Percentiles rank a stretch among this genome's conserved stretches.
These are phyloP conservation scores for Chaetomium fimeti DNA, from an alignment of 495 filamentous ascomycete genomes.

Conservation along the genomic window DNA sequence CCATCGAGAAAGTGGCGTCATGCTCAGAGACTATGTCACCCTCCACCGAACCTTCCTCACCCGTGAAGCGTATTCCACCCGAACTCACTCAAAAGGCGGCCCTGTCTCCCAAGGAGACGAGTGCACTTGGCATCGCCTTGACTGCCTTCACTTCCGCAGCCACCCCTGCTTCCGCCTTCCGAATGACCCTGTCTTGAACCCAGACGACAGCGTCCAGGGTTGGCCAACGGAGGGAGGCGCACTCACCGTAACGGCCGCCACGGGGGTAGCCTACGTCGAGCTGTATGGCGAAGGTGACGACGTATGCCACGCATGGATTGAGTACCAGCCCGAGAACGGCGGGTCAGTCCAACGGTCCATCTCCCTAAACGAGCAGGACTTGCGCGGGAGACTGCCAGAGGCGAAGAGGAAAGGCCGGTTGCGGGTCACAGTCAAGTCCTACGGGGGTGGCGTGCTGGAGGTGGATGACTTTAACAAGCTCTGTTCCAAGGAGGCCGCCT, in stretches of 20 bases:
- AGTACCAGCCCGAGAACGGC: conserved; percentile 65
- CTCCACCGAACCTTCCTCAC: conserved; percentile 79
- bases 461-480: conserved; percentile 70
- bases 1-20: conserved; percentile 81
- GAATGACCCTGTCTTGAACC: conserved; percentile 62
- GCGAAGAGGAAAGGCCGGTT: conserved; percentile 66
- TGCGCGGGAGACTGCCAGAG: conserved; percentile 67
- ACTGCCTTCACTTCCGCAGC: conserved; percentile 80
- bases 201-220: conserved; percentile 78
- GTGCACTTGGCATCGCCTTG: conserved; percentile 84
- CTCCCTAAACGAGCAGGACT: conserved; percentile 68
- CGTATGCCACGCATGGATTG: conserved; percentile 72
- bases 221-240: conserved; percentile 84
- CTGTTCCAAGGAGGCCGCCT: conserved; percentile 67
- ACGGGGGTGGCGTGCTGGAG: conserved; percentile 65
- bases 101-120: conserved; percentile 71
- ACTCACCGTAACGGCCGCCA: conserved; percentile 73
- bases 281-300: conserved; percentile 68
- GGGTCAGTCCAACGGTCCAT: conserved; percentile 63
- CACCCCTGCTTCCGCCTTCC: conserved; percentile 90
- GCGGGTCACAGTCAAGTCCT: conserved; percentile 70
- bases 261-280: conserved; percentile 80
- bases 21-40: conserved; percentile 80
- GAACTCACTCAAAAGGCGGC: conserved; percentile 78
- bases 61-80: conserved; percentile 76